Percentiles rank a stretch among this genome's conserved stretches.
phyloP scores from a whole-genome alignment of 192 early-diverging fungal species.

The Coemansia sp. region DNA sequence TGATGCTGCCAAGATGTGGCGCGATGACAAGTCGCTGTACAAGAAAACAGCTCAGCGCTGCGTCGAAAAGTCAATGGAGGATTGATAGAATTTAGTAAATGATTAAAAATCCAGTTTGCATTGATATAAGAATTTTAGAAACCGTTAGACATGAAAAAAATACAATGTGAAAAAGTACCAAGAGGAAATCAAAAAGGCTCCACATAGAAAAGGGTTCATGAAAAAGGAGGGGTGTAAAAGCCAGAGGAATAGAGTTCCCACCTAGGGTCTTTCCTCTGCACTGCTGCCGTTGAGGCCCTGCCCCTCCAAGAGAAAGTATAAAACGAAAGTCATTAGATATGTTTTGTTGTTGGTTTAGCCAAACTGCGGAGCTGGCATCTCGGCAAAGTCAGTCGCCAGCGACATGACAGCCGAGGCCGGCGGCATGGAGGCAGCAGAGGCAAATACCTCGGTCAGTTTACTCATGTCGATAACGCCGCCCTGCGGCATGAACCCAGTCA shows the following conservation, averaged over 20 bases:
- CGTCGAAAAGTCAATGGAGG: slow-evolving; percentile 34
- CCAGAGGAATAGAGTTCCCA: no score
- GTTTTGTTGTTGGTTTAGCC: slow-evolving; percentile 1
- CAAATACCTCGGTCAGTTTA: slow-evolving; percentile 36
- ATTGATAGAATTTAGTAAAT: not conserved
- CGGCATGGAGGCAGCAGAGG: slow-evolving; percentile 7
- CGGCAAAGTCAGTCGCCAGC: slow-evolving; percentile 8
- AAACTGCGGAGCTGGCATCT: not conserved
- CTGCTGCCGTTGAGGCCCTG: no score
- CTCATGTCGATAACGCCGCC: slow-evolving; percentile 28
- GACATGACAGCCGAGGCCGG: slow-evolving; percentile 13
- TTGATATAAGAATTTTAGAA: not conserved
- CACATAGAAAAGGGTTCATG: slow-evolving; percentile 1
- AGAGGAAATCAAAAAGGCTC: not conserved
- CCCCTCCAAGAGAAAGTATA: no score
- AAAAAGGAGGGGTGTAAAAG: not conserved
- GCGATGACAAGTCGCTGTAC: slow-evolving; percentile 66
- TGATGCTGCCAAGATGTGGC: slow-evolving; percentile 90
- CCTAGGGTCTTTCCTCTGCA: no score
- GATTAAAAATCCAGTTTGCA: not conserved
- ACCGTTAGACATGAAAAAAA: not conserved
- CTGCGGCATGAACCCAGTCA: slow-evolving; percentile 20
- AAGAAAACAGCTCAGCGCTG: slow-evolving; percentile 73
- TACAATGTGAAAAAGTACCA: not conserved
- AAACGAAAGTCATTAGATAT: not conserved